These are phyloP conservation scores for Podaxis sp. DNA, from an alignment of 768 basidiomycete species.

Conservation along the genomic window DNA sequence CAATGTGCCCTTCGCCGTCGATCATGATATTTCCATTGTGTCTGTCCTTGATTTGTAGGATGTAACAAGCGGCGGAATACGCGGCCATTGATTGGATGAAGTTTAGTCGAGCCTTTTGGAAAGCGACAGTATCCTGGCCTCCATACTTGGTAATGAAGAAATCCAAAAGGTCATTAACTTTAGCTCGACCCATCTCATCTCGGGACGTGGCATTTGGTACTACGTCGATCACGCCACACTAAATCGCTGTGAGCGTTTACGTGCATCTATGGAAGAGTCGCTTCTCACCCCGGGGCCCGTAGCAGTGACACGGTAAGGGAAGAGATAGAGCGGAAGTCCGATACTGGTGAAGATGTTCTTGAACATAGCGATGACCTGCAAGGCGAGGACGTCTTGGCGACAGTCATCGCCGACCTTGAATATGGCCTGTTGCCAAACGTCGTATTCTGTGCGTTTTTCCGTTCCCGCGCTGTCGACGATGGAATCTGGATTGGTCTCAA, in stretches of 20 bases:
- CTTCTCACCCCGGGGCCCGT: slow-evolving; percentile 87
- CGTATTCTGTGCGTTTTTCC: slow-evolving; percentile 65
- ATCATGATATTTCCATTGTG: slow-evolving; percentile 99
- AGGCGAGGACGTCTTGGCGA: slow-evolving; percentile 94
- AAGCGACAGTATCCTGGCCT: slow-evolving; percentile 81
- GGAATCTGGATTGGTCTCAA: slow-evolving; percentile 72
- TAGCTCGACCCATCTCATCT: slow-evolving; percentile 98
- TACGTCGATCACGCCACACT: slow-evolving; percentile 99
- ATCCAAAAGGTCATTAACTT: slow-evolving; percentile 92
- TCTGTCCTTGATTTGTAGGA: slow-evolving; percentile 96
- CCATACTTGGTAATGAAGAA: slow-evolving; percentile 96
- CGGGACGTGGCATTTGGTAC: slow-evolving; percentile 97
- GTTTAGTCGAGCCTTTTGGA: slow-evolving; percentile 90
- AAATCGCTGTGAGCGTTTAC: neutral
- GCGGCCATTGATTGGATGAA: slow-evolving; percentile 99
- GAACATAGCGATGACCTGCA: slow-evolving; percentile 99
- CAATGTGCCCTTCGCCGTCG: slow-evolving; percentile 94
- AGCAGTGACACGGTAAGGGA: slow-evolving; percentile 95
- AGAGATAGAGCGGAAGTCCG: slow-evolving; percentile 89
- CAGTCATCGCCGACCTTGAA: slow-evolving; percentile 99
- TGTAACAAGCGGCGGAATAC: slow-evolving; percentile 97
- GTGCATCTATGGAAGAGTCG: slow-evolving; percentile 17
- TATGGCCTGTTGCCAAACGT: slow-evolving; percentile 97
- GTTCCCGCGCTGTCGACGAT: slow-evolving; percentile 60
- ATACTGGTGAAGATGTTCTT: slow-evolving; percentile 93